phyloP scores from a whole-genome alignment of 2,329 filamentous ascomycete species.

The Paraphoma sp. region DNA sequence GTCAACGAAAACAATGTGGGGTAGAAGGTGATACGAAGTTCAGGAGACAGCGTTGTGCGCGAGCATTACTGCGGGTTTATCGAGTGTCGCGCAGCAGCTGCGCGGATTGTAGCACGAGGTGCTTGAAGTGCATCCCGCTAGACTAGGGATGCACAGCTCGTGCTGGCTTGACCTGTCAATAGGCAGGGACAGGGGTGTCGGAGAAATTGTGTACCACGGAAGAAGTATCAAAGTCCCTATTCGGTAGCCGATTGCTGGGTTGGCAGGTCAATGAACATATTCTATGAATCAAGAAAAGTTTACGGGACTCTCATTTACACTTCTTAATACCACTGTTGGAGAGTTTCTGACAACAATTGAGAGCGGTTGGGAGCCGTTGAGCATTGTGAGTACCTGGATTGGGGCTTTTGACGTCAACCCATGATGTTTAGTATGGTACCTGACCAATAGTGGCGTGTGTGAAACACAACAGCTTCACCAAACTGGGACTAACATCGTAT shows the following conservation, averaged over 20 bases:
- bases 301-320: no score
- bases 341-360: no score
- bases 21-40: slow-evolving; percentile 3
- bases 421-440: no score
- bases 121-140: slow-evolving; percentile 2
- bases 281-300: no score
- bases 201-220: background rate
- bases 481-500: no score
- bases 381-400: no score
- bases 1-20: slow-evolving; percentile 7
- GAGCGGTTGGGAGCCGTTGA: no score
- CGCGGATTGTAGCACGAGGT: slow-evolving; percentile 9
- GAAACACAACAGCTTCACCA: no score
- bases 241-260: background rate
- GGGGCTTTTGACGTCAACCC: no score
- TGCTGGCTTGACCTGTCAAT: slow-evolving; percentile 2
- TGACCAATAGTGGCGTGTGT: no score
- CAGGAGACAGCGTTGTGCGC: background rate
- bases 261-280: no score
- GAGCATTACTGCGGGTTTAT: background rate
- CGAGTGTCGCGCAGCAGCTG: background rate
- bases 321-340: no score
- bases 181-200: background rate
- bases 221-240: background rate
- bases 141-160: background rate